Evolutionary conservation across 2,329 filamentous ascomycete genomes (phyloP), one percentile per base, ranked within the genome.

Genomic region (Sclerotinia subarctica): DNA sequence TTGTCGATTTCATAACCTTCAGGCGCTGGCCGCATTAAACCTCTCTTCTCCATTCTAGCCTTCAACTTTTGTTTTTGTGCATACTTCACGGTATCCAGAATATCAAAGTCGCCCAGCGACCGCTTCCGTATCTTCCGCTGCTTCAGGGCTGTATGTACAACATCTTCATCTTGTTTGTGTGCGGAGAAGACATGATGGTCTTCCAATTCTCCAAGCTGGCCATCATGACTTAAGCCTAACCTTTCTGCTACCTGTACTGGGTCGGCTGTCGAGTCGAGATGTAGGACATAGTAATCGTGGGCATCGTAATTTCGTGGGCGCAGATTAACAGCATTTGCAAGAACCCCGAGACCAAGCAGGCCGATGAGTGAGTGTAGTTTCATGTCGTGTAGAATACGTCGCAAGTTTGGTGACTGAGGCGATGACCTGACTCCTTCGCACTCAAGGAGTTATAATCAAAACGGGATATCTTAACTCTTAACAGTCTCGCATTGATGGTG

Each of bases 201-300:
- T 58, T 86, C 81, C 52, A 99, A 84, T 75, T 92, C 86, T 72
- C 91, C 91, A 24, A 98, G 84, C 58, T 86, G 86, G 49, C 94
- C 94, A 75, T 97, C 91, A 78, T 97, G 89, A 56, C 85, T 83
- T 59, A 97, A 82, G 26, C 92, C 93, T 11, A 99, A 82, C 29
- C 87, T 84, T 57, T 82, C 81, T 38, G 93, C 93, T 71, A 97
- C 83, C 52, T 90, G 83, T 32, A 85, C 80, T 21, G 93, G 93
- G 19, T 87, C 83, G 8, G 86, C 83, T 49, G 85, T 82, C 17
- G 86, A 81, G 69, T 90, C 86, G 75, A 99, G 85, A 73, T 97
- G 91, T 58, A 99, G 84, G 72, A 96, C 93, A 78, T 98, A 97
- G 81, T 96, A 98, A 79, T 99, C 94, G 79, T 93, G 88, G 51